phyloP scores from a whole-genome alignment of 768 basidiomycete species.

The Tubosaeta brunneosetosa region DNA sequence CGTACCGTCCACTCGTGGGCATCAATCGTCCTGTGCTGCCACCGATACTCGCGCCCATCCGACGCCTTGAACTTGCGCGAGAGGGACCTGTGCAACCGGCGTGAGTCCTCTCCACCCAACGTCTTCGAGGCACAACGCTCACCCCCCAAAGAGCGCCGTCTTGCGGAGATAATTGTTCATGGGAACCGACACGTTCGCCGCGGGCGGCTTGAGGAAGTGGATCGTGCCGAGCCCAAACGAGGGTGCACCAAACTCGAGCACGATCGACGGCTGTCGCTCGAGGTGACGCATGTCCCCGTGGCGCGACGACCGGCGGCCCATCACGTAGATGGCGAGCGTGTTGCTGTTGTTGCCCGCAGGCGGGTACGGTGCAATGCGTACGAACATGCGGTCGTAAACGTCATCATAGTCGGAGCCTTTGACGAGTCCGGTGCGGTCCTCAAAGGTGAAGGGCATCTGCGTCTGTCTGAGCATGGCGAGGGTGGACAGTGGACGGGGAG shows the following conservation, averaged over 20 bases:
- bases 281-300: conserved; percentile 52
- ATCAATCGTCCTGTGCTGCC: conserved; percentile 50
- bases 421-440: conserved; percentile 60
- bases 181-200: conserved; percentile 40
- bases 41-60: conserved; percentile 68
- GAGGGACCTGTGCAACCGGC: conserved; percentile 44
- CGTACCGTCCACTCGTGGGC: conserved; percentile 77
- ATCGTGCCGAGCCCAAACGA: conserved; percentile 58
- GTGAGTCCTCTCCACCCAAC: not conserved
- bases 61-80: conserved; percentile 64
- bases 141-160: conserved; percentile 64
- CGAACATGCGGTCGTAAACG: conserved; percentile 71
- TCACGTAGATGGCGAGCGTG: conserved; percentile 56
- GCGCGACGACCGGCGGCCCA: conserved; percentile 60
- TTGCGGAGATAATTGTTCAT: conserved; percentile 65
- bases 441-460: conserved; percentile 53
- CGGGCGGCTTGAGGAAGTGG: conserved; percentile 43
- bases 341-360: conserved; percentile 28
- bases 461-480: conserved; percentile 16
- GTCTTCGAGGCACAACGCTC: conserved; percentile 17
- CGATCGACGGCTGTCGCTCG: conserved; percentile 47
- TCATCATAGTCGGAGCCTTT: conserved; percentile 67
- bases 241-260: conserved; percentile 53
- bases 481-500: not conserved
- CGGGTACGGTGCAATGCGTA: conserved; percentile 53